Base-by-base conservation (phyloP, 75 land plant species). In the Picea sitchensis region DNA sequence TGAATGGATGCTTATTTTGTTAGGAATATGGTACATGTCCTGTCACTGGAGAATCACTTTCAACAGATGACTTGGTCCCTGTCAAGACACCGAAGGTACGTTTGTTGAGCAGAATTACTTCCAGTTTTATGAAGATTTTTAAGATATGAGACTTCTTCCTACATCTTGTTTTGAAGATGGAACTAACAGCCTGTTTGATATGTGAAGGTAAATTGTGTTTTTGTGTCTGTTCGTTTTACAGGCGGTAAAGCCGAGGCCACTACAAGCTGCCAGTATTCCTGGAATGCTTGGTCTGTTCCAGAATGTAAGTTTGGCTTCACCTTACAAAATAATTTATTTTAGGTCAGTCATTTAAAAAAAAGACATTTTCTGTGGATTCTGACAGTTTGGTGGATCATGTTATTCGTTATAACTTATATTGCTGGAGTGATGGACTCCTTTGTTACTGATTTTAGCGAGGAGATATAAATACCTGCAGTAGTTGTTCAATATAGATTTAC, bases 271-370 rank as follows among this genome's bases (percentile, higher is more conserved):
- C 8, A 98, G 98, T 87, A 95, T 98, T 38, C 99, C 99, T 79
- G 98, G 99, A 59, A 87, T 98, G 95, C 93, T 98, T 77, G 93
- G 96, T 36, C 88, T 95, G 88, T 98, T 98, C 73, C 99, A 98
- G 77, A 95, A 89, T 85, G 99, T 98, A 88, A 72, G 98, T 80
- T 5, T 61, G 14, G 21, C 60, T 44, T n/a, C 31, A 51, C 68
- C 54, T 20, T 59, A 18, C 12, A 38, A 41, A 41, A 44, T 41
- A 12, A 20, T 71, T 20, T 71, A 51, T 51, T 71, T 18, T 20
- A 32, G 20, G 51, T 44, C 14, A 20, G 9, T 71, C 21, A 41
- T 71, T 7, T 20, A 2, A 36, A 36, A 38, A 69, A 71, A 8
- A 21, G 4, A n/a, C 14, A 2, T 41, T 41, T 20, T 13, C 44